phyloP scores from a whole-genome alignment of 2,329 filamentous ascomycete genomes.

The Trichoderma atroviride region DNA sequence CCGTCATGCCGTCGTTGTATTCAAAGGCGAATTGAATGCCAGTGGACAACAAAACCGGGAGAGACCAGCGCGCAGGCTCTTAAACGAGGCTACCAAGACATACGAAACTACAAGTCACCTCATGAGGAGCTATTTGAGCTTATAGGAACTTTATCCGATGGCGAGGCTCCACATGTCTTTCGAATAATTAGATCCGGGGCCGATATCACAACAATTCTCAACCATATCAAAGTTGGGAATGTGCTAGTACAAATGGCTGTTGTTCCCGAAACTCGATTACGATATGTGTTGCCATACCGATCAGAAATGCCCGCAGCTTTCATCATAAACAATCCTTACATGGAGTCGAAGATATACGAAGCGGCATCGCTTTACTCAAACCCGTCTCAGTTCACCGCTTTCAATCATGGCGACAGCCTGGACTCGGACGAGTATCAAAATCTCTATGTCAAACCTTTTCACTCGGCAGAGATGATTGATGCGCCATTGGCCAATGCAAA shows the following conservation, averaged over 20 bases:
- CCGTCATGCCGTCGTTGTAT: background rate
- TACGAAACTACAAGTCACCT: background rate
- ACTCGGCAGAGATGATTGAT: constrained; percentile 34
- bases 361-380: background rate
- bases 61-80: background rate
- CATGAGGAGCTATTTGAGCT: background rate
- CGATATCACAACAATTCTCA: constrained; percentile 32
- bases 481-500: constrained; percentile 34
- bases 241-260: constrained; percentile 40
- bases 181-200: background rate
- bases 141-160: background rate
- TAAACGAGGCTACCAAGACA: background rate
- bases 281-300: constrained; percentile 41
- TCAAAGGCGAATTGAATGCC: background rate
- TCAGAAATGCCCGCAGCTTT: constrained; percentile 33
- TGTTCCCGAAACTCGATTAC: constrained; percentile 38
- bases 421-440: background rate
- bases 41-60: background rate
- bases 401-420: too few relatives aligned
- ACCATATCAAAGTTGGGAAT: constrained; percentile 40
- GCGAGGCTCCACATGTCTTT: background rate
- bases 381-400: too few relatives aligned
- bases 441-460: constrained; percentile 35
- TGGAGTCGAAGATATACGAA: constrained; percentile 31
- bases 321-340: constrained; percentile 31